Conservation (phyloP, 108 stramenopile species). For the Pseudonitzschia pungens region DNA sequence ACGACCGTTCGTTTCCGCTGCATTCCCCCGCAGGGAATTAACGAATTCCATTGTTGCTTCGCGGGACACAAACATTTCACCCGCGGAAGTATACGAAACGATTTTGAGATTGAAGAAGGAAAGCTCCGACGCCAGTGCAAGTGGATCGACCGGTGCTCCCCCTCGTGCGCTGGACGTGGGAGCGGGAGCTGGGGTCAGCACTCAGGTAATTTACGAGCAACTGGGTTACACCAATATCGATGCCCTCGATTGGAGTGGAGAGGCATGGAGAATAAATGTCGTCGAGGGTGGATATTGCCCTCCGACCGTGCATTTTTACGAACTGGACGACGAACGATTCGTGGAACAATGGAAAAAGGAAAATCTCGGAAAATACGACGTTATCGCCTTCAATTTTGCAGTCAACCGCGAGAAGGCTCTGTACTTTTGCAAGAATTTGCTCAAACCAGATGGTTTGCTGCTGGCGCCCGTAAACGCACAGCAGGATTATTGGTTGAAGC, state of each 20-base stretch:
- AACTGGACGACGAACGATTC: slow-evolving; percentile 81
- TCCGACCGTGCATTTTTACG: slow-evolving; percentile 58
- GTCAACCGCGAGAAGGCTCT: slow-evolving; percentile 75
- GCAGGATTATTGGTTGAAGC: slow-evolving; percentile 85
- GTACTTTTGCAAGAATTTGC: slow-evolving; percentile 50
- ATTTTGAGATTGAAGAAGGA: slow-evolving; percentile 35
- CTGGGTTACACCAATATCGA: slow-evolving; percentile 61
- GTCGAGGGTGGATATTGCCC: slow-evolving; percentile 64
- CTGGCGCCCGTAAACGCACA: slow-evolving; percentile 79
- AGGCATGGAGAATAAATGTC: slow-evolving; percentile 75
- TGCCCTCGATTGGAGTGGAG: slow-evolving; percentile 82
- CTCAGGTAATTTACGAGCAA: slow-evolving; percentile 64
- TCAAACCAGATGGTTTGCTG: slow-evolving; percentile 55
- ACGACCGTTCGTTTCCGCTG: slow-evolving; percentile 22
- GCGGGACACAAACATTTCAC: slow-evolving; percentile 84
- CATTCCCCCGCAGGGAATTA: slow-evolving; percentile 45
- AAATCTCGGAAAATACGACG: slow-evolving; percentile 46
- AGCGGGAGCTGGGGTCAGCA: slow-evolving; percentile 84
- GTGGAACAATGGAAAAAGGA: slow-evolving; percentile 35
- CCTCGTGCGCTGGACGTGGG: slow-evolving; percentile 73
- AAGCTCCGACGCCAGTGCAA: neutral
- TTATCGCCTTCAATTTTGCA: slow-evolving; percentile 84
- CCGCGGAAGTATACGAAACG: slow-evolving; percentile 80
- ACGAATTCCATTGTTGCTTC: slow-evolving; percentile 81
- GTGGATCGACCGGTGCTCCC: slow-evolving; percentile 1